Conservation (phyloP, 169 alveolate species). For the Perkinsus chesapeaki region DNA sequence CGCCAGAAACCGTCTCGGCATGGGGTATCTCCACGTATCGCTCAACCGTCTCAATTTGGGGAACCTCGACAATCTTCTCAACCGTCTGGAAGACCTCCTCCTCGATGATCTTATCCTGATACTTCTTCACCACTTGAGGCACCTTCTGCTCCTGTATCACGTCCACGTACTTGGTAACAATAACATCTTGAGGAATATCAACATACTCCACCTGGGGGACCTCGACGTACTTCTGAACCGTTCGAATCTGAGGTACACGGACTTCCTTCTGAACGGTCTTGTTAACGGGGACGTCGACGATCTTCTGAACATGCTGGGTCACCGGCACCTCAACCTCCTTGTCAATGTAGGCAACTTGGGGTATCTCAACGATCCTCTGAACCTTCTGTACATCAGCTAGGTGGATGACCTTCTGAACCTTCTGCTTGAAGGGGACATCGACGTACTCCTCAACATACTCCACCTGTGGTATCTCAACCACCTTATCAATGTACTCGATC, state of each 20-base stretch:
- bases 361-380: constrained; percentile 66
- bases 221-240: constrained; percentile 62
- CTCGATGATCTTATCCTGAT: constrained; percentile 67
- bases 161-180: constrained; percentile 55
- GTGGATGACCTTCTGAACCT: constrained; percentile 43
- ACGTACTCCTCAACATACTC: background rate
- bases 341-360: constrained; percentile 60
- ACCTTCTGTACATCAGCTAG: constrained; percentile 54
- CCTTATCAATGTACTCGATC: background rate
- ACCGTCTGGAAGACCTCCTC: constrained; percentile 63
- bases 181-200: constrained; percentile 30
- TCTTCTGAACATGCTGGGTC: constrained; percentile 57
- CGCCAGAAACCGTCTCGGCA: background rate
- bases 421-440: background rate
- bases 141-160: constrained; percentile 49
- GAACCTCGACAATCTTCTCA: constrained; percentile 66
- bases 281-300: constrained; percentile 60
- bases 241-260: constrained; percentile 63
- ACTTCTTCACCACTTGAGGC: constrained; percentile 63
- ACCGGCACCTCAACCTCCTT: constrained; percentile 65
- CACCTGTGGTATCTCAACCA: background rate
- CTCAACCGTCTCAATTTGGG: constrained; percentile 59
- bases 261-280: constrained; percentile 55
- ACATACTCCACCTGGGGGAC: constrained; percentile 54
- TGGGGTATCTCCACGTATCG: constrained; percentile 52